phyloP scores from a whole-genome alignment of 192 early-diverging fungal species.

The Pilaira anomala region DNA sequence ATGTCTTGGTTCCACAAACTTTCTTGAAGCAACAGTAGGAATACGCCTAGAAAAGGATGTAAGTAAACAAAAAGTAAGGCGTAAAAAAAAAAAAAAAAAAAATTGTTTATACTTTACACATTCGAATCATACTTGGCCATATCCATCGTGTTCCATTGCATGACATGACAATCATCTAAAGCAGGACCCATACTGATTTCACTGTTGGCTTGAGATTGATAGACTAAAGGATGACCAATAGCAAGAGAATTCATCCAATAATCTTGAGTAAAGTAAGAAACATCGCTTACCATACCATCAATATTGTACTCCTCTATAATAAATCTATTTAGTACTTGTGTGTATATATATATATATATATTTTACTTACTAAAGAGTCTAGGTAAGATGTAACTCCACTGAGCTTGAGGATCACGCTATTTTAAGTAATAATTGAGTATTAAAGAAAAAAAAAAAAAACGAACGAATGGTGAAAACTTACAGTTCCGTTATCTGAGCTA shows the following conservation, averaged over 20 bases:
- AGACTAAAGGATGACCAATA: constrained; percentile 23
- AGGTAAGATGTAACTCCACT: constrained; percentile 25
- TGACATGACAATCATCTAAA: neutral
- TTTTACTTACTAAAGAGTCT: constrained; percentile 21
- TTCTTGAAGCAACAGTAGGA: constrained; percentile 21
- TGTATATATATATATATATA: neutral
- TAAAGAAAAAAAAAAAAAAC: neutral
- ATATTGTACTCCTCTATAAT: constrained; percentile 25
- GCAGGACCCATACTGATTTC: neutral
- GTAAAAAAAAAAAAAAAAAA: neutral
- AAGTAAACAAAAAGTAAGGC: neutral
- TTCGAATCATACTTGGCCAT: constrained; percentile 24
- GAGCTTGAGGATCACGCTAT: constrained; percentile 24
- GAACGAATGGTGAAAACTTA: neutral
- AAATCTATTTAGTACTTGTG: neutral
- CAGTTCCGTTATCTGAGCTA: constrained; percentile 23
- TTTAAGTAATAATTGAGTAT: neutral
- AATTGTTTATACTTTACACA: constrained; percentile 2
- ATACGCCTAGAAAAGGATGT: constrained; percentile 1
- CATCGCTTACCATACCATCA: constrained; percentile 24
- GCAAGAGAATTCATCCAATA: constrained; percentile 25
- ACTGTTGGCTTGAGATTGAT: neutral
- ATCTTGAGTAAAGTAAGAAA: constrained; percentile 17
- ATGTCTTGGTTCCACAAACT: constrained; percentile 17
- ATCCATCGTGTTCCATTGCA: constrained; percentile 21